These are phyloP conservation scores for Trapa incisa DNA, from an alignment of 345 rosid genomes.

Conservation along the genomic window DNA sequence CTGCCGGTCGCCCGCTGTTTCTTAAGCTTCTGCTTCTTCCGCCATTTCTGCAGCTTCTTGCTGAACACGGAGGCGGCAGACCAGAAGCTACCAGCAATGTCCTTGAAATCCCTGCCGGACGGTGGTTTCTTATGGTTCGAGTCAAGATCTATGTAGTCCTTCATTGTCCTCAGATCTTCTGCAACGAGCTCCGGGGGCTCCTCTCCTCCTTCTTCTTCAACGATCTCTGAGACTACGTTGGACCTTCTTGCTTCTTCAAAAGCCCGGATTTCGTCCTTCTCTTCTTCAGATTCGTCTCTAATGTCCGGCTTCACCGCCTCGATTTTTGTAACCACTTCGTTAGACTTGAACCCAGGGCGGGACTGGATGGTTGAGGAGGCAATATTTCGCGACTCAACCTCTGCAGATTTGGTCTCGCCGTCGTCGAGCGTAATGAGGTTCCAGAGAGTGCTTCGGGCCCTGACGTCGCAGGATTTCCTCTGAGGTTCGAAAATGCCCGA, in stretches of 20 bases:
- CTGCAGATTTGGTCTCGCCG: slow-evolving; percentile 32
- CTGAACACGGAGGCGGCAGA: slow-evolving; percentile 97
- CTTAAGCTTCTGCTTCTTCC: slow-evolving; percentile 88
- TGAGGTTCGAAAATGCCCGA: slow-evolving; percentile 82
- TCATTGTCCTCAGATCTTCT: slow-evolving; percentile 55
- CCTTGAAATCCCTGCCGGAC: slow-evolving; percentile 55
- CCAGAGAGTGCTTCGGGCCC: slow-evolving; percentile 72
- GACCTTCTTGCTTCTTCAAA: slow-evolving; percentile 22
- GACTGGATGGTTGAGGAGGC: slow-evolving; percentile 16
- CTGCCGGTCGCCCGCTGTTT: slow-evolving; percentile 31
- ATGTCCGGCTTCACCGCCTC: slow-evolving; percentile 1
- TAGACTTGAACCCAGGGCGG: slow-evolving; percentile 39
- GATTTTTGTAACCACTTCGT: slow-evolving; percentile 28
- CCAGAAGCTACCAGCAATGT: slow-evolving; percentile 83
- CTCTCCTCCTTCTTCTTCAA: slow-evolving; percentile 31
- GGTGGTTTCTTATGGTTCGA: slow-evolving; percentile 64
- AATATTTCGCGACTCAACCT: slow-evolving; percentile 26
- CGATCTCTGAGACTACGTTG: slow-evolving; percentile 37
- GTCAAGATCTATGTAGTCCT: slow-evolving; percentile 90
- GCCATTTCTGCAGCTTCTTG: slow-evolving; percentile 94
- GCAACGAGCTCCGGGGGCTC: slow-evolving; percentile 13
- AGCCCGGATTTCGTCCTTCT: slow-evolving; percentile 24
- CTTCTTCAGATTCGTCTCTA: slow-evolving; percentile 15
- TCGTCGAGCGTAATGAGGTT: slow-evolving; percentile 62
- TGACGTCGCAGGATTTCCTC: slow-evolving; percentile 92